phyloP scores from a whole-genome alignment of 495 filamentous ascomycete genomes.

The Aspergillus incahuasiensis region DNA sequence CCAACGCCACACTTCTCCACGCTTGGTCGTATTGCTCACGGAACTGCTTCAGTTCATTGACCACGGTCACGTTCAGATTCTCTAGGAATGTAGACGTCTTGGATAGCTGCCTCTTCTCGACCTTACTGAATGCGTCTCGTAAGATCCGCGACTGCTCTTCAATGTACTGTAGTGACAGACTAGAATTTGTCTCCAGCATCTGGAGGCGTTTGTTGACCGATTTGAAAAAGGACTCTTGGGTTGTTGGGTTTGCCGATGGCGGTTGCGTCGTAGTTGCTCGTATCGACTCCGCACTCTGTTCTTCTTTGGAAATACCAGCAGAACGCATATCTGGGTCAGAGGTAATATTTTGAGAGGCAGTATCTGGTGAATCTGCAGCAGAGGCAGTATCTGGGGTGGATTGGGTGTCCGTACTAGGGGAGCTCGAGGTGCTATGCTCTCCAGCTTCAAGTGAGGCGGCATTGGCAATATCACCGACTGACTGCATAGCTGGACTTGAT shows the following conservation, averaged over 20 bases:
- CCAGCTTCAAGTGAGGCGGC: constrained; percentile 11
- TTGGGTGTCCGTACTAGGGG: constrained; percentile 4
- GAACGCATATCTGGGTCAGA: constrained; percentile 23
- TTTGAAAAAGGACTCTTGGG: constrained; percentile 97
- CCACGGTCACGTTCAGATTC: constrained; percentile 77
- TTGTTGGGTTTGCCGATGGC: constrained; percentile 66
- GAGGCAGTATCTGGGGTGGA: constrained; percentile 21
- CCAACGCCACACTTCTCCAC: constrained; percentile 90
- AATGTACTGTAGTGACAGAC: constrained; percentile 90
- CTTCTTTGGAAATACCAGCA: constrained; percentile 24
- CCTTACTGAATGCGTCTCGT: constrained; percentile 83
- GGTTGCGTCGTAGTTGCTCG: constrained; percentile 52
- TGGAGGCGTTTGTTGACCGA: constrained; percentile 88
- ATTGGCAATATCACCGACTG: constrained; percentile 1
- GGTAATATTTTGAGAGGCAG: constrained; percentile 22
- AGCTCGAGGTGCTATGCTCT: constrained; percentile 20
- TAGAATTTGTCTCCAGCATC: constrained; percentile 85
- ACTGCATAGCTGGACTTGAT: constrained; percentile 4
- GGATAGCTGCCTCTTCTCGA: constrained; percentile 79
- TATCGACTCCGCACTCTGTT: constrained; percentile 35
- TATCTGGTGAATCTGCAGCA: constrained; percentile 17
- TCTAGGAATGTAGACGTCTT: constrained; percentile 81
- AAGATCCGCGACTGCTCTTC: constrained; percentile 91
- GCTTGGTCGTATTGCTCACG: constrained; percentile 88
- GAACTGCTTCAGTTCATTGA: constrained; percentile 77